These are phyloP conservation scores for Quercus bicolor DNA, from an alignment of 306 rosid genomes.

Conservation along the genomic window DNA sequence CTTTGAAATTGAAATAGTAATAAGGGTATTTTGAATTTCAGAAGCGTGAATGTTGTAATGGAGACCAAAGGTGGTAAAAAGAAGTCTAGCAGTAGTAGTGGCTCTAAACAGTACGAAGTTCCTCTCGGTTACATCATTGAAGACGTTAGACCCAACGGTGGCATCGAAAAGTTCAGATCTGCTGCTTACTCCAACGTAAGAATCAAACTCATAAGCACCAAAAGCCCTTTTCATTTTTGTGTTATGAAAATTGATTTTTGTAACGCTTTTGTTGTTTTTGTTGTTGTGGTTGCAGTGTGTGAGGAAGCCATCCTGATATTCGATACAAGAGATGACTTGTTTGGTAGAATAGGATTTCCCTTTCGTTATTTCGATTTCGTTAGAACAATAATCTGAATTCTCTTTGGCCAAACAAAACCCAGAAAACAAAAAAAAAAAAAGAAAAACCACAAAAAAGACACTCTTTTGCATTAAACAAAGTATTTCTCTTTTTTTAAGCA, in stretches of 20 bases:
- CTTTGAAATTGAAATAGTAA: not conserved
- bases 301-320: constrained; percentile 57
- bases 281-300: constrained; percentile 34
- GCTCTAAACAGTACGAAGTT: constrained; percentile 38
- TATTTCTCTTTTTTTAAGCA: not conserved
- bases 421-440: not conserved
- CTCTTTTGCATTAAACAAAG: not conserved
- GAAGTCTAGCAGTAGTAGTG: constrained; percentile 40
- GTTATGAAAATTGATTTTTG: not conserved
- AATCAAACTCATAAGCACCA: not conserved
- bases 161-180: constrained; percentile 54
- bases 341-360: constrained; percentile 21
- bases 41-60: constrained; percentile 58
- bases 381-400: not conserved
- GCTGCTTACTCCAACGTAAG: constrained; percentile 68
- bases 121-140: constrained; percentile 65
- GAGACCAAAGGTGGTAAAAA: constrained; percentile 49
- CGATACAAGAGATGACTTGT: not conserved
- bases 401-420: not conserved
- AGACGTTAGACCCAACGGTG: constrained; percentile 76
- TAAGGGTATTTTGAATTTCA: constrained; percentile 8
- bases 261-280: not conserved
- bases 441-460: not conserved
- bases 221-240: not conserved
- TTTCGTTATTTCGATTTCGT: not conserved